Base-by-base conservation (phyloP, 192 early-diverging fungal genomes). In the Coemansia sp. region DNA sequence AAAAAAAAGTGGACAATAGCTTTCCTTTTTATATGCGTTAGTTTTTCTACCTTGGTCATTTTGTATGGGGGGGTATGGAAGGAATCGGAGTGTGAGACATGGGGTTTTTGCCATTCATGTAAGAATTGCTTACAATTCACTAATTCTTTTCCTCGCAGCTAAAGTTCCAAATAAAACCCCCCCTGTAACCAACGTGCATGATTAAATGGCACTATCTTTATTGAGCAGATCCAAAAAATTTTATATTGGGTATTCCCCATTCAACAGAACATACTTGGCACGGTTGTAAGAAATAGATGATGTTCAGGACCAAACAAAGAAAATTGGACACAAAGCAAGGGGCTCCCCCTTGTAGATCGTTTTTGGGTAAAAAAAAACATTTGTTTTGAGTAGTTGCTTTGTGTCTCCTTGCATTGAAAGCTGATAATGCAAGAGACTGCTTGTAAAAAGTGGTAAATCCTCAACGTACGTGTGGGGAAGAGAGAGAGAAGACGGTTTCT, bases 401-500 rank as follows among this genome's bases (percentile, higher is more conserved):
- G 6, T 35, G 33, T 35, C 33, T 35, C 33, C 33, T 35, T 35
- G 6, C 33, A 35, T 35, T 35, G 33, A 35, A 35, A 35, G 33
- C 33, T 35, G 33, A 23, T 46, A 46, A 46, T 46, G 44, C 44
- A 46, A 46, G 44, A 46, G 14, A 26, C 19, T 43, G 42, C 19
- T 13, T 46, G 44, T 46, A 46, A 21, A 23, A 20, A 35, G 30
- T 35, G 33, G 33, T 10, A 35, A 35, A 35, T 35, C 33, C 33
- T 35, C 10, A 35, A 35, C 6, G 33, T 35, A 6, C 44, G 18
- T 7, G 19, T 20, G 44, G 18, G 23, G 23, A 26, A 26, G 23
- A 26, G 44, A 46, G 44, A 46, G 23, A 30, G 28, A 11, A 30
- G 48, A 50, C 48, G 12, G 48, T 50, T 50, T 50, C 48, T 50